Conservation (phyloP, 2,329 filamentous ascomycete genomes). For the Thielaviopsis euricoi region DNA sequence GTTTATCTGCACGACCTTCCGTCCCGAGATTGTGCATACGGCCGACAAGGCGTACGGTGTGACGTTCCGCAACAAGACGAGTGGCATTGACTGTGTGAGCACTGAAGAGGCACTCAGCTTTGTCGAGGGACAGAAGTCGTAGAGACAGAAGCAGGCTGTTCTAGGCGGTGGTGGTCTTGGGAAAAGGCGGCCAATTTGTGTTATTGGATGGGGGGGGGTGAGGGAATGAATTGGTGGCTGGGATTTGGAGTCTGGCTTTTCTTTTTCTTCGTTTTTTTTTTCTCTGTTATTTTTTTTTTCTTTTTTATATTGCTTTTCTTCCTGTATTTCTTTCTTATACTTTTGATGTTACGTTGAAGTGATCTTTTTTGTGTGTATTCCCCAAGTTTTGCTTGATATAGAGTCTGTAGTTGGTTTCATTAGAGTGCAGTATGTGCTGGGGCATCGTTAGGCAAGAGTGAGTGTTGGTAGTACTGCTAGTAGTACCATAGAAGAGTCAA, state of each 20-base stretch:
- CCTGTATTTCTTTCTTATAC: neutral
- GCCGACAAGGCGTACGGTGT: conserved; percentile 98
- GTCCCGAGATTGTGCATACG: conserved; percentile 87
- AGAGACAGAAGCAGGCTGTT: neutral
- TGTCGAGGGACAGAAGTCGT: conserved; percentile 58
- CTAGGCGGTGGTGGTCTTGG: too few species aligned
- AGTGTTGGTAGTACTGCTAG: too few species aligned
- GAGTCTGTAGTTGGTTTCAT: too few species aligned
- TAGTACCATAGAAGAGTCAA: too few species aligned
- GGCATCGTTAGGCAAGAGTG: too few species aligned
- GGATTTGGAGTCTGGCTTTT: neutral
- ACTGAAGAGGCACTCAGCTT: conserved; percentile 82
- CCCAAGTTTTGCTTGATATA: neutral
- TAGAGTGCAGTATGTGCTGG: too few species aligned
- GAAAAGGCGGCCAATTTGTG: too few species aligned
- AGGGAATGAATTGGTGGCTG: neutral
- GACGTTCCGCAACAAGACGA: conserved; percentile 84
- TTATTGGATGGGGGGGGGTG: neutral
- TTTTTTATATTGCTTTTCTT: neutral
- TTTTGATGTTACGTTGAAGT: neutral
- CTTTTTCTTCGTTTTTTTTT: neutral
- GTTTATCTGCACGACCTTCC: conserved; percentile 98
- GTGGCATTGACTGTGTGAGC: conserved; percentile 78
- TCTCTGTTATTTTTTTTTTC: neutral
- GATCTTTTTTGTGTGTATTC: neutral